phyloP scores from a whole-genome alignment of 2,329 filamentous ascomycete genomes.

The Phaeosphaeriaceae sp. region DNA sequence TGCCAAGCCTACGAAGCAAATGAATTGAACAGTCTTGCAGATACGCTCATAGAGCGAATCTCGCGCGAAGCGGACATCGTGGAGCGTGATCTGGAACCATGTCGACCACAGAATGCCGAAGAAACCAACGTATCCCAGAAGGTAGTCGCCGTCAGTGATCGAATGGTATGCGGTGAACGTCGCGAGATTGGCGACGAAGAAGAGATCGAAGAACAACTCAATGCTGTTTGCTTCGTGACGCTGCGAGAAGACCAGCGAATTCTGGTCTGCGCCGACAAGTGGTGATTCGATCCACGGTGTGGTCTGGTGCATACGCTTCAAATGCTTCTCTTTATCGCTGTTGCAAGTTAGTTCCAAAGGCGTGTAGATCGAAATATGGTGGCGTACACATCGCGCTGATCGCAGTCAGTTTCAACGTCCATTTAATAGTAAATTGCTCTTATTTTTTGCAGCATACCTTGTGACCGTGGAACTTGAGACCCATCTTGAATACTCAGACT shows the following conservation, averaged over 20 bases:
- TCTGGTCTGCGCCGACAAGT: conserved; percentile 44
- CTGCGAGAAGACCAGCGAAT: conserved; percentile 47
- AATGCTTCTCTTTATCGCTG: conserved; percentile 47
- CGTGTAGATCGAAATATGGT: not conserved
- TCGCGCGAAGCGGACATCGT: conserved; percentile 51
- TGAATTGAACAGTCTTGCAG: conserved; percentile 49
- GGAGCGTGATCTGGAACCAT: conserved; percentile 51
- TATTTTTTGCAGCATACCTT: conserved; percentile 15
- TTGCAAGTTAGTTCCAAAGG: conserved; percentile 13
- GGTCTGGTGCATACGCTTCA: conserved; percentile 43
- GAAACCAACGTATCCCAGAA: conserved; percentile 49
- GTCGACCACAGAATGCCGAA: conserved; percentile 49
- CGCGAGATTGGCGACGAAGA: conserved; percentile 47
- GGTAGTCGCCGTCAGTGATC: conserved; percentile 42
- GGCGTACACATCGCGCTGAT: conserved; percentile 37
- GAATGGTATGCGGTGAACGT: conserved; percentile 51
- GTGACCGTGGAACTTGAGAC: conserved; percentile 42
- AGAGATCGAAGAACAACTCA: conserved; percentile 47
- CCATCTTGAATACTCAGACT: conserved; percentile 26
- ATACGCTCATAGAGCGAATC: conserved; percentile 48
- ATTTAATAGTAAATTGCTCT: not conserved
- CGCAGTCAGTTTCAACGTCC: conserved; percentile 9
- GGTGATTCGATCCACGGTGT: conserved; percentile 46
- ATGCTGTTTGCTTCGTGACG: conserved; percentile 50
- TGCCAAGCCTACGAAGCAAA: conserved; percentile 47